Percentiles rank a stretch among this genome's conserved stretches.
Conservation (phyloP, 2,329 filamentous ascomycete genomes). For the Botrytis tulipae region DNA sequence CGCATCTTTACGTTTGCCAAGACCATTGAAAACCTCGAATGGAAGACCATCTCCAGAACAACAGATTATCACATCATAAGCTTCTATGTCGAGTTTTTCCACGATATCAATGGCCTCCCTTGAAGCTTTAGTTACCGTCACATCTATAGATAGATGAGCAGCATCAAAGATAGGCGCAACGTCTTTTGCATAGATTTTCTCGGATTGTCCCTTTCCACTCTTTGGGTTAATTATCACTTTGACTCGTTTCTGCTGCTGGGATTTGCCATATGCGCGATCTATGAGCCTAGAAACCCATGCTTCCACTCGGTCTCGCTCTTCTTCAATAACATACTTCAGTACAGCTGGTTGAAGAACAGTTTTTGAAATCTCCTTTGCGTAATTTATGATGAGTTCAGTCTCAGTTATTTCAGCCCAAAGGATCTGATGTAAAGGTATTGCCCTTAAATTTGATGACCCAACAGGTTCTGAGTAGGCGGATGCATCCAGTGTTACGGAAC, state of each 20-base stretch:
- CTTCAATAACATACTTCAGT: slow-evolving; percentile 44
- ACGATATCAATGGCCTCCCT: slow-evolving; percentile 78
- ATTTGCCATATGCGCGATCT: slow-evolving; percentile 64
- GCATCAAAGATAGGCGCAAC: slow-evolving; percentile 79
- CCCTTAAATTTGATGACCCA: slow-evolving; percentile 2
- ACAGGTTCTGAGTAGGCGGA: slow-evolving; percentile 18
- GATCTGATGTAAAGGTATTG: slow-evolving; percentile 20
- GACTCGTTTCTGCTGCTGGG: slow-evolving; percentile 68
- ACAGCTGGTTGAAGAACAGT: slow-evolving; percentile 29
- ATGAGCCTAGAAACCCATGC: slow-evolving; percentile 64
- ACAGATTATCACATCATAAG: slow-evolving; percentile 78
- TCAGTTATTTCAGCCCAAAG: slow-evolving; percentile 20
- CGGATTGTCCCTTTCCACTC: slow-evolving; percentile 74
- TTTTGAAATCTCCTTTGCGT: slow-evolving; percentile 19
- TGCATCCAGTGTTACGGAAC: slow-evolving; percentile 18
- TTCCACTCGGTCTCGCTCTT: slow-evolving; percentile 34
- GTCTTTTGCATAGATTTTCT: slow-evolving; percentile 67
- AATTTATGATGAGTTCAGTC: slow-evolving; percentile 18
- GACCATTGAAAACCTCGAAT: slow-evolving; percentile 89
- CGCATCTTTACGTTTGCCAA: slow-evolving; percentile 73
- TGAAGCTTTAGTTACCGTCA: slow-evolving; percentile 64
- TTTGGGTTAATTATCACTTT: slow-evolving; percentile 88
- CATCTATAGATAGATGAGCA: slow-evolving; percentile 73
- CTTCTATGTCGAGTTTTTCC: slow-evolving; percentile 70
- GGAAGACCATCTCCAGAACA: slow-evolving; percentile 89